Evolutionary conservation across 805 yeast genomes (phyloP).

Genomic region (Nakazawaea wickerhamii): DNA sequence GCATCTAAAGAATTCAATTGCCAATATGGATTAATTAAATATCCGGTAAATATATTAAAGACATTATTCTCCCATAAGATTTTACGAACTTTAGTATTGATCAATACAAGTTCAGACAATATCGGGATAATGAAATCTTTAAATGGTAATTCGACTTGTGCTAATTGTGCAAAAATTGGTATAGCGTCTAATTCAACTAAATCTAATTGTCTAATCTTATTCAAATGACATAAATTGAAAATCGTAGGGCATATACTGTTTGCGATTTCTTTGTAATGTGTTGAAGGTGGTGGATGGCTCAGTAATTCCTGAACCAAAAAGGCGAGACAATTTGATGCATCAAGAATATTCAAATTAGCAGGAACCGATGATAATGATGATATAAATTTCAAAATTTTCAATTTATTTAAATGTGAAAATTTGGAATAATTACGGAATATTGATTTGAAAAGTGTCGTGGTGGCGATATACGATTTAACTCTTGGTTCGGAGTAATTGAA

Average conservation of each 20-base stretch:
- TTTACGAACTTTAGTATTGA: slow-evolving; percentile 28
- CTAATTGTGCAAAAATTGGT: slow-evolving; percentile 30
- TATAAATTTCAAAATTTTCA: slow-evolving; percentile 31
- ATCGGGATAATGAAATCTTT: slow-evolving; percentile 40
- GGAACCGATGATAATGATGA: slow-evolving; percentile 17
- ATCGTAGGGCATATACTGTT: slow-evolving; percentile 36
- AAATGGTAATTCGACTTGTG: slow-evolving; percentile 36
- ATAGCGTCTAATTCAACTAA: slow-evolving; percentile 34
- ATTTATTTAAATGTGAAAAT: slow-evolving; percentile 25
- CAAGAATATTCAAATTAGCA: slow-evolving; percentile 8
- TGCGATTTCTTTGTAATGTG: slow-evolving; percentile 31
- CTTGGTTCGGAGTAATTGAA: slow-evolving; percentile 38
- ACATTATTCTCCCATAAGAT: slow-evolving; percentile 27
- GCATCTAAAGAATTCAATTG: slow-evolving; percentile 42
- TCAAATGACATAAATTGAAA: slow-evolving; percentile 40
- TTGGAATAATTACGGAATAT: slow-evolving; percentile 29
- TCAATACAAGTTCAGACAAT: slow-evolving; percentile 37
- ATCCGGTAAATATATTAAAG: slow-evolving; percentile 24
- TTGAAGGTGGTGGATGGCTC: slow-evolving; percentile 3
- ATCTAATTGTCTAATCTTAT: slow-evolving; percentile 33
- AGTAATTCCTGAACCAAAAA: slow-evolving; percentile 25
- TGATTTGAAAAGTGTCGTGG: slow-evolving; percentile 28
- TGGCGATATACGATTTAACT: slow-evolving; percentile 24
- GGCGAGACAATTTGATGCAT: slow-evolving; percentile 29
- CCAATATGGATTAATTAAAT: slow-evolving; percentile 41